These are phyloP conservation scores for Athelia psychrophila DNA, from an alignment of 1,284 basidiomycete genomes.

Conservation along the genomic window DNA sequence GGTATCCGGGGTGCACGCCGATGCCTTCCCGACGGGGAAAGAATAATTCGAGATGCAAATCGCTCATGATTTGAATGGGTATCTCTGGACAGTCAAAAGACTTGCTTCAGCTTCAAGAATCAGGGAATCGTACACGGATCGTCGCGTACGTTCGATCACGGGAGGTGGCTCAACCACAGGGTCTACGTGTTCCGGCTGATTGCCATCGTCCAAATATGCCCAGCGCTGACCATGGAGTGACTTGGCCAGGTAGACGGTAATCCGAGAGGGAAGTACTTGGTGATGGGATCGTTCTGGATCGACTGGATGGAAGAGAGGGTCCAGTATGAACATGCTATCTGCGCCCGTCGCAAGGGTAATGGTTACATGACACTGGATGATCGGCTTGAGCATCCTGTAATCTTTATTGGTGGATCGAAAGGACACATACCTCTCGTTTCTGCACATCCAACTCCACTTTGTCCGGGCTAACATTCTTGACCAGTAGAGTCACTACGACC, in stretches of 20 bases:
- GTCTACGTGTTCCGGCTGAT: neutral
- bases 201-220: neutral
- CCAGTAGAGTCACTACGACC: neutral
- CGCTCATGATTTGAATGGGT: conserved; percentile 20
- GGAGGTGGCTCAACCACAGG: neutral
- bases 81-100: neutral
- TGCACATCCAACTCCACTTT: neutral
- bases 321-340: neutral
- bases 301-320: neutral
- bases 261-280: neutral
- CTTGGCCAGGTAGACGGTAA: neutral
- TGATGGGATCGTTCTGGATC: neutral
- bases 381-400: neutral
- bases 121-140: too few species aligned
- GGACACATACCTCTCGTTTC: neutral
- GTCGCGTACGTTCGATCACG: neutral
- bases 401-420: neutral
- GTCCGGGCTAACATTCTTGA: neutral
- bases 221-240: neutral
- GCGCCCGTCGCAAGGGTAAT: neutral
- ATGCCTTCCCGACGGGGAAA: conserved; percentile 12
- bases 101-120: too few species aligned
- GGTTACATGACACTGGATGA: neutral
- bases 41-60: conserved; percentile 33
- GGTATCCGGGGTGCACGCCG: conserved; percentile 7